phyloP scores from a whole-genome alignment of 345 rosid species.

The Mercurialis annua region DNA sequence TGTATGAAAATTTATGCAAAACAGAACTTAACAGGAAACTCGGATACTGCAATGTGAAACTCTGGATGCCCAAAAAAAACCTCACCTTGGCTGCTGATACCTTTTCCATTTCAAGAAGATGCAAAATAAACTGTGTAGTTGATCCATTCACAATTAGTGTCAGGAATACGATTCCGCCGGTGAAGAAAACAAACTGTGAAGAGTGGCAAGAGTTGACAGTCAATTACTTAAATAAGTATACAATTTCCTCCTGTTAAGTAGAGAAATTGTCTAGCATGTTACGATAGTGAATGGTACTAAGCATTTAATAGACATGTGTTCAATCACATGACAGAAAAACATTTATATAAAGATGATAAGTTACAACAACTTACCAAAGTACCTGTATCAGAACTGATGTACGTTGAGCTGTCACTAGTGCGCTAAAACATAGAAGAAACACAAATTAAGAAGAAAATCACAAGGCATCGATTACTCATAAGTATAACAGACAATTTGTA shows the following conservation, averaged over 20 bases:
- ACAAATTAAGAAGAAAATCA: slow-evolving; percentile 12
- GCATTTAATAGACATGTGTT: background rate
- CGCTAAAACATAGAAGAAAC: slow-evolving; percentile 40
- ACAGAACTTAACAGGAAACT: background rate
- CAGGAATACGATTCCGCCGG: slow-evolving; percentile 94
- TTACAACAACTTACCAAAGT: slow-evolving; percentile 55
- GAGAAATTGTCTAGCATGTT: background rate
- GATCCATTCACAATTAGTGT: slow-evolving; percentile 90
- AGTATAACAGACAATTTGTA: background rate
- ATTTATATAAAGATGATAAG: background rate
- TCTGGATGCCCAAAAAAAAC: slow-evolving; percentile 14
- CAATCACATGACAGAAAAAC: background rate
- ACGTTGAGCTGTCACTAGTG: slow-evolving; percentile 45
- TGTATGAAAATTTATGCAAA: background rate
- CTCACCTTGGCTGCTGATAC: slow-evolving; percentile 75
- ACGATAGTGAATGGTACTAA: background rate
- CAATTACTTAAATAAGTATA: background rate
- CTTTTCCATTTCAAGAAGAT: slow-evolving; percentile 67
- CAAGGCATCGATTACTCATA: background rate
- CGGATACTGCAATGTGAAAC: background rate
- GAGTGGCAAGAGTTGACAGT: slow-evolving; percentile 2
- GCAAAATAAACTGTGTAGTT: slow-evolving; percentile 78
- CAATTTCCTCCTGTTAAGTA: background rate
- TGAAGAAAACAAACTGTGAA: slow-evolving; percentile 85
- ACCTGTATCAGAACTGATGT: slow-evolving; percentile 64